These are phyloP conservation scores for Lepiota venenata DNA, from an alignment of 768 basidiomycete species.

Conservation along the genomic window DNA sequence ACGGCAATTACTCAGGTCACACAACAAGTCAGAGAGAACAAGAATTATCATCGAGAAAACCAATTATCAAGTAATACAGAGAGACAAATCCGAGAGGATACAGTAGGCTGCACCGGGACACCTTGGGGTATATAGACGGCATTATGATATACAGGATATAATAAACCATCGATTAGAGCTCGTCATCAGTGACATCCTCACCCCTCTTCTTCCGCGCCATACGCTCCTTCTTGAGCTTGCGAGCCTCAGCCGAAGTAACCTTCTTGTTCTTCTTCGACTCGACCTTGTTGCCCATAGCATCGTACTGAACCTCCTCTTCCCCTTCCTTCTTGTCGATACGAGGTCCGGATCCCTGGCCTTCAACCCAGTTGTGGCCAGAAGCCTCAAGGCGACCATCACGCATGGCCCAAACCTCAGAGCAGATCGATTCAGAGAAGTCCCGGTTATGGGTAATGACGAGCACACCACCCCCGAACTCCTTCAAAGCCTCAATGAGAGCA, in stretches of 20 bases:
- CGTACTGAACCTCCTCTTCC: slow-evolving; percentile 88
- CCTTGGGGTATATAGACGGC: neutral
- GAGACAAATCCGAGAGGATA: no score
- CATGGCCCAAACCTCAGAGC: slow-evolving; percentile 99
- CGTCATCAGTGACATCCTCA: slow-evolving; percentile 72
- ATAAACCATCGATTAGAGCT: slow-evolving; percentile 34
- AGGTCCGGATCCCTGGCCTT: slow-evolving; percentile 93
- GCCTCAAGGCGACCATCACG: slow-evolving; percentile 94
- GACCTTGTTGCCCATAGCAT: slow-evolving; percentile 99
- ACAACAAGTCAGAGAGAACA: no score
- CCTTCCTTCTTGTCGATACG: slow-evolving; percentile 94
- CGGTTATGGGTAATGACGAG: slow-evolving; percentile 97
- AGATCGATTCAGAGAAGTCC: slow-evolving; percentile 98
- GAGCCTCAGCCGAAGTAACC: slow-evolving; percentile 73
- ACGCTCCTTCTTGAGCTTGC: slow-evolving; percentile 97
- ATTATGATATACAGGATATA: slow-evolving; percentile 1
- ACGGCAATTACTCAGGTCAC: no score
- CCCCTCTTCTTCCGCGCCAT: slow-evolving; percentile 88
- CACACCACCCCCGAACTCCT: slow-evolving; percentile 98
- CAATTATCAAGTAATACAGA: no score
- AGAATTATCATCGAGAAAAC: no score
- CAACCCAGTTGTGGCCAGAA: slow-evolving; percentile 99
- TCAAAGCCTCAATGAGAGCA: slow-evolving; percentile 96
- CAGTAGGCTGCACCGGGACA: no score
- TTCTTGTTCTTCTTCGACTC: slow-evolving; percentile 86